Percentiles rank a stretch among this genome's conserved stretches.
Evolutionary conservation across 495 filamentous ascomycete genomes (phyloP).

Genomic region (Aspergillus mulundensis): DNA sequence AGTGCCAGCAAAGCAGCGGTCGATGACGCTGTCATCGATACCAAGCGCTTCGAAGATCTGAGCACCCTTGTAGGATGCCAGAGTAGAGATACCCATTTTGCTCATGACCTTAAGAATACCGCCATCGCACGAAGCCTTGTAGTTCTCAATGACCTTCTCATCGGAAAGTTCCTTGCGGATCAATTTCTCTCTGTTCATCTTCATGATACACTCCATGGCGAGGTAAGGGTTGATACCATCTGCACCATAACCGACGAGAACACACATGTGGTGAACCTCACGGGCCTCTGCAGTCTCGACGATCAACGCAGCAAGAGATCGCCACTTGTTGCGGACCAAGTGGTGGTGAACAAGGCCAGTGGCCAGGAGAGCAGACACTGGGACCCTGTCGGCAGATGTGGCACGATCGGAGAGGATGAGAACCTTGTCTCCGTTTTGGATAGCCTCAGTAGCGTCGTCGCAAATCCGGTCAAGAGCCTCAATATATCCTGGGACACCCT

Average conservation of each 20-base stretch:
- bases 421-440: conserved; percentile 80
- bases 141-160: conserved; percentile 88
- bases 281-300: conserved; percentile 96
- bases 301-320: conserved; percentile 80
- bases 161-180: conserved; percentile 86
- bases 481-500: conserved; percentile 83
- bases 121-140: conserved; percentile 96
- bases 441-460: conserved; percentile 76
- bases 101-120: conserved; percentile 99
- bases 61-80: conserved; percentile 97
- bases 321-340: conserved; percentile 94
- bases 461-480: conserved; percentile 88
- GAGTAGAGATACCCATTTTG: conserved; percentile 99
- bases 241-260: conserved; percentile 91
- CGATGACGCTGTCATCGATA: conserved; percentile 91
- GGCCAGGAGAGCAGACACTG: conserved; percentile 84
- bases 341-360: conserved; percentile 97
- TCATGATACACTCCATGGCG: conserved; percentile 95
- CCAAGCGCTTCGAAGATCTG: conserved; percentile 99
- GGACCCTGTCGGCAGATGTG: conserved; percentile 75
- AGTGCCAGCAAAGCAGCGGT: conserved; percentile 94
- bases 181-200: conserved; percentile 93
- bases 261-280: conserved; percentile 99
- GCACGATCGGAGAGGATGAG: conserved; percentile 90
- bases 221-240: conserved; percentile 98